A percentile compares a stretch with the other conserved stretches of the same genome.
phyloP scores from a whole-genome alignment of 2,329 filamentous ascomycete species.

The Sarocladium brachiariae region DNA sequence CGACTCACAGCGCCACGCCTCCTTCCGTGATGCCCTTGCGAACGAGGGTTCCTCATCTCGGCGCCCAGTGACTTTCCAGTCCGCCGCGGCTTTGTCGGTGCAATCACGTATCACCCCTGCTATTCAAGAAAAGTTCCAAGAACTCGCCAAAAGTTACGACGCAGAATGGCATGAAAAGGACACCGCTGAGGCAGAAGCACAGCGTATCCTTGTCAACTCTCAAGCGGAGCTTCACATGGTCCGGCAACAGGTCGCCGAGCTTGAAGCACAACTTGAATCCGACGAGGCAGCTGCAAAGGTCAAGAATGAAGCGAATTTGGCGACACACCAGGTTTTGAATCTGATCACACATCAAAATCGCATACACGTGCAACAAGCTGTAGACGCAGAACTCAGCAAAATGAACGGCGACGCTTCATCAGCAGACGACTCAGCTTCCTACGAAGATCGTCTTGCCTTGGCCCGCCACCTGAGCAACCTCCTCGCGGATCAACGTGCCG shows the following conservation, averaged over 20 bases:
- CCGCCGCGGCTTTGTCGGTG: slow-evolving; percentile 61
- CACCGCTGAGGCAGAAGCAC: slow-evolving; percentile 59
- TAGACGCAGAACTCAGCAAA: slow-evolving; percentile 42
- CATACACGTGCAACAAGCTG: slow-evolving; percentile 43
- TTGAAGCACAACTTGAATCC: slow-evolving; percentile 47
- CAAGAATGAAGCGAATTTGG: slow-evolving; percentile 41
- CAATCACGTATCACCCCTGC: slow-evolving; percentile 63
- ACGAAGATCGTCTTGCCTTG: slow-evolving; percentile 50
- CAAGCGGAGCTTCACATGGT: slow-evolving; percentile 59
- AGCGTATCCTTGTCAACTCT: slow-evolving; percentile 57
- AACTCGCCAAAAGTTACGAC: slow-evolving; percentile 65
- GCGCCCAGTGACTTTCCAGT: slow-evolving; percentile 40
- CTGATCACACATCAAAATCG: slow-evolving; percentile 46
- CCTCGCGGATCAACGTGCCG: slow-evolving; percentile 51
- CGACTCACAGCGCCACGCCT: slow-evolving; percentile 50
- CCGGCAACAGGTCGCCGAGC: slow-evolving; percentile 51
- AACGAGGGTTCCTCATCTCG: slow-evolving; percentile 45
- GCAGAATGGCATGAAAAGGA: slow-evolving; percentile 70
- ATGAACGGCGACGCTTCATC: slow-evolving; percentile 38
- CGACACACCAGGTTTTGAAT: slow-evolving; percentile 42
- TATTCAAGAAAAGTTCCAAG: slow-evolving; percentile 65
- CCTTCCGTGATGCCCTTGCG: slow-evolving; percentile 43
- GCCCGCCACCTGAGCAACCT: slow-evolving; percentile 50
- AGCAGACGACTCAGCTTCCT: slow-evolving; percentile 32
- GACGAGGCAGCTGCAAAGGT: slow-evolving; percentile 46